Conservation (phyloP, 2,329 filamentous ascomycete species). For the Drechslerella coelobrocha region DNA sequence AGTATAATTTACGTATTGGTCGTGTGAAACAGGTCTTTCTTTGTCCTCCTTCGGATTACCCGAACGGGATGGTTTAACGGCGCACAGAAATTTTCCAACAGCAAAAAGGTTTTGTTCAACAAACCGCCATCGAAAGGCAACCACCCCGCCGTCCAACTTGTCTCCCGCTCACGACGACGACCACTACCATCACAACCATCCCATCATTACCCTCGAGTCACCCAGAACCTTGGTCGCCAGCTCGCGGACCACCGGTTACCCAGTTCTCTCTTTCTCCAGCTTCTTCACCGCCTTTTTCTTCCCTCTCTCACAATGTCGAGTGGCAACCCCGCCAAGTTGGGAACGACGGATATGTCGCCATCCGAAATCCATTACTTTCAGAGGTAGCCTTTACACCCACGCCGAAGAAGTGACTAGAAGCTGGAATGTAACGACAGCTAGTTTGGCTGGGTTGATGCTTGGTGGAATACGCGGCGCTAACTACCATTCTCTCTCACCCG, state of each 20-base stretch:
- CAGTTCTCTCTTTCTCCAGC: not conserved
- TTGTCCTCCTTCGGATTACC: not conserved
- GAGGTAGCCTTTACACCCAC: slow-evolving; percentile 69
- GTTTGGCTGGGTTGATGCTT: slow-evolving; percentile 15
- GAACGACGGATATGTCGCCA: slow-evolving; percentile 72
- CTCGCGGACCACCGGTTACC: not conserved
- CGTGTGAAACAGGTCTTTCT: slow-evolving; percentile 9
- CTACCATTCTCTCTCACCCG: slow-evolving; percentile 9
- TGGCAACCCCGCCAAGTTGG: slow-evolving; percentile 61
- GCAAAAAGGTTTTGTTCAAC: slow-evolving; percentile 32
- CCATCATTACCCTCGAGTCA: slow-evolving; percentile 9
- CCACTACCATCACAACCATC: slow-evolving; percentile 2
- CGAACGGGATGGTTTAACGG: slow-evolving; percentile 10
- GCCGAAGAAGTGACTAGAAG: slow-evolving; percentile 46
- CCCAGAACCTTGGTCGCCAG: slow-evolving; percentile 3
- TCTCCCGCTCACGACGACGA: slow-evolving; percentile 8
- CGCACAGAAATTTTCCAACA: slow-evolving; percentile 48
- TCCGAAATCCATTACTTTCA: slow-evolving; percentile 99
- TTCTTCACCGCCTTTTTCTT: not conserved
- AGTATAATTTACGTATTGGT: too few relatives aligned
- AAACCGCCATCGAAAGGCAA: slow-evolving; percentile 2
- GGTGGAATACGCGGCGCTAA: slow-evolving; percentile 15
- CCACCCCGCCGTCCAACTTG: slow-evolving; percentile 7
- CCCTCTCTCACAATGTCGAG: slow-evolving; percentile 21
- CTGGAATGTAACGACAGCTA: not conserved